These are phyloP conservation scores for Lachnellula subtilissima DNA, from an alignment of 2,329 filamentous ascomycete genomes.

Conservation along the genomic window DNA sequence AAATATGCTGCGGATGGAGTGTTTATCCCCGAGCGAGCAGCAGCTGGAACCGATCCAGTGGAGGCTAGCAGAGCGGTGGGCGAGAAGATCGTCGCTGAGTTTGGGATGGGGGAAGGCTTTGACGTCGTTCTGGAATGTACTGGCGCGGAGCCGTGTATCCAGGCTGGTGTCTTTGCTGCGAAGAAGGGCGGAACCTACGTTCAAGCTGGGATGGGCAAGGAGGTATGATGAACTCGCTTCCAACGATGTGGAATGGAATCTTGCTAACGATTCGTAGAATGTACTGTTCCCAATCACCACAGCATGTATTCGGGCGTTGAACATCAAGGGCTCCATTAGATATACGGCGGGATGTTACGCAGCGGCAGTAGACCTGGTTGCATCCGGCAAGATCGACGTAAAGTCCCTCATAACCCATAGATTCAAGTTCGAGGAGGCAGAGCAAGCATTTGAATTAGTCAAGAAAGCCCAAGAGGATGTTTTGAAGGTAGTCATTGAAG, in stretches of 20 bases:
- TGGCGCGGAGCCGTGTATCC: conserved; percentile 43
- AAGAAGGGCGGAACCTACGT: conserved; percentile 46
- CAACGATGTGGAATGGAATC: too few relatives aligned
- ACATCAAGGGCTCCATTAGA: conserved; percentile 46
- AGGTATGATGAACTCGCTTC: not conserved
- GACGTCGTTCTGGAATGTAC: conserved; percentile 48
- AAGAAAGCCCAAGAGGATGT: conserved; percentile 35
- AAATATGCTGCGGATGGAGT: conserved; percentile 42
- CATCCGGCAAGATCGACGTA: conserved; percentile 21
- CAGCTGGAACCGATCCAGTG: conserved; percentile 32
- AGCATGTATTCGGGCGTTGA: conserved; percentile 44
- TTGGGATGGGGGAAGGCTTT: conserved; percentile 40
- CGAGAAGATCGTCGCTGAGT: conserved; percentile 35
- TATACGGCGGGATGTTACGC: conserved; percentile 48
- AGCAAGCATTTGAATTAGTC: conserved; percentile 44
- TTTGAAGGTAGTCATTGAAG: conserved; percentile 41
- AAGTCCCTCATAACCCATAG: conserved; percentile 35
- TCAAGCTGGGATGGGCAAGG: conserved; percentile 38
- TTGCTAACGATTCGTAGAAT: conserved; percentile 3
- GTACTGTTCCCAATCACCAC: conserved; percentile 48
- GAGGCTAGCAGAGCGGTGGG: conserved; percentile 36
- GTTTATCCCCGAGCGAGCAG: conserved; percentile 35
- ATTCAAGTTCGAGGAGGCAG: conserved; percentile 42
- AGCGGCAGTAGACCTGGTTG: conserved; percentile 43
- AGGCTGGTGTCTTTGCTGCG: conserved; percentile 40